Evolutionary conservation across 768 basidiomycete species (phyloP).

Genomic region (Suillus clintonianus): DNA sequence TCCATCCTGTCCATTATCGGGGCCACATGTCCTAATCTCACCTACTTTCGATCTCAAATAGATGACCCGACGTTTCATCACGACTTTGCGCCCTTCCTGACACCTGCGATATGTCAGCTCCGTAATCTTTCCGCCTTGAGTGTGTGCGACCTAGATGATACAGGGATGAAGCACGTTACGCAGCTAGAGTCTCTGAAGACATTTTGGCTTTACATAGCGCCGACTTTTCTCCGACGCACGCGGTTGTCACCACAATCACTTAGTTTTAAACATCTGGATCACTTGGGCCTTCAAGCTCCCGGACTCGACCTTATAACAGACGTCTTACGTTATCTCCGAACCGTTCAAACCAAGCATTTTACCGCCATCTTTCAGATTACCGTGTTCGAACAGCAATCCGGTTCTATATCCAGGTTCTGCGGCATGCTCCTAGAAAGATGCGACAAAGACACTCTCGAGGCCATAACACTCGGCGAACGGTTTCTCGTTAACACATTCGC

Average conservation of each 20-base stretch:
- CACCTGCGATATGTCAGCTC: background rate
- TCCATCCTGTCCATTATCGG: slow-evolving; percentile 22
- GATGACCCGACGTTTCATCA: background rate
- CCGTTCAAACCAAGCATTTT: background rate
- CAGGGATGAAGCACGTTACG: background rate
- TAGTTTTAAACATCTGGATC: background rate
- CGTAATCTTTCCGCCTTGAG: background rate
- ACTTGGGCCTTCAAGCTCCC: background rate
- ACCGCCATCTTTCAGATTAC: background rate
- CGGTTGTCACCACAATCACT: background rate
- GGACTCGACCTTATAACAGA: background rate
- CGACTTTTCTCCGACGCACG: background rate
- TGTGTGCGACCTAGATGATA: background rate
- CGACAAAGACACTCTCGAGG: background rate
- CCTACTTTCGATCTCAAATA: slow-evolving; percentile 13
- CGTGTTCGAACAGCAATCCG: too few relatives aligned
- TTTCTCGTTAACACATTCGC: background rate
- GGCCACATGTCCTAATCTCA: slow-evolving; percentile 24
- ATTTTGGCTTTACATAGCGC: background rate
- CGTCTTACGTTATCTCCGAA: background rate
- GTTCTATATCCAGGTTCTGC: too few relatives aligned
- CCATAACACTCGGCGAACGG: background rate
- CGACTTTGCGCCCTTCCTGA: background rate
- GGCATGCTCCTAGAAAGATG: background rate
- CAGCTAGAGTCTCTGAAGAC: background rate